A percentile compares a stretch with the other conserved stretches of the same genome.
Evolutionary conservation across 495 filamentous ascomycete species (phyloP).

Genomic region (Trichoderma erinaceum): DNA sequence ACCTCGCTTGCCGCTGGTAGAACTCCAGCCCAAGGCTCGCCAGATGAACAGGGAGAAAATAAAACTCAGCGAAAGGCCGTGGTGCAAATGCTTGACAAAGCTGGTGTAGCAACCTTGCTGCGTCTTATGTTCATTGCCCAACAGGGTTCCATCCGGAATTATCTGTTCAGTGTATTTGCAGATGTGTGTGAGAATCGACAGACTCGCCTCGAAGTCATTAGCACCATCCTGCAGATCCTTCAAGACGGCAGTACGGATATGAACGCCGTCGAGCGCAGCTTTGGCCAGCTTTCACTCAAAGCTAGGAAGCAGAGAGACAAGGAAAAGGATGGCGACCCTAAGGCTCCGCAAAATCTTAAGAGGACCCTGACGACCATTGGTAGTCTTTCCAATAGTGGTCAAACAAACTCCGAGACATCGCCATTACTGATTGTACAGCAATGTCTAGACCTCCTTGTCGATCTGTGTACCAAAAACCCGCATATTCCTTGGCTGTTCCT

Average conservation of each 20-base stretch:
- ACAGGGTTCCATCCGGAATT: slow-evolving; percentile 67
- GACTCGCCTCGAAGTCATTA: slow-evolving; percentile 91
- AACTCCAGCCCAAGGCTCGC: slow-evolving; percentile 19
- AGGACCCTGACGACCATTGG: slow-evolving; percentile 56
- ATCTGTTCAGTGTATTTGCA: slow-evolving; percentile 76
- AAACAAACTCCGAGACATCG: slow-evolving; percentile 69
- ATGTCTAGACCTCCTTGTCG: slow-evolving; percentile 74
- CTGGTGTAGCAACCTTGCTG: slow-evolving; percentile 87
- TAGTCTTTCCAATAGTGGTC: slow-evolving; percentile 35
- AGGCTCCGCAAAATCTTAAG: slow-evolving; percentile 74
- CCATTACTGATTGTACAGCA: slow-evolving; percentile 94
- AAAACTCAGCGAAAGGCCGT: slow-evolving; percentile 73
- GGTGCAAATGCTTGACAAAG: slow-evolving; percentile 94
- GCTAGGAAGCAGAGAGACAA: slow-evolving; percentile 70
- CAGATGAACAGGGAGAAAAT: slow-evolving; percentile 27
- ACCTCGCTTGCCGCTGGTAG: slow-evolving; percentile 21
- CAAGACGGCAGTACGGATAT: slow-evolving; percentile 93
- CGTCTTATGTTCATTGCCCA: slow-evolving; percentile 96
- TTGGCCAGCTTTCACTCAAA: slow-evolving; percentile 81
- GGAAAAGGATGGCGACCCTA: slow-evolving; percentile 42
- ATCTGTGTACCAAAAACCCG: slow-evolving; percentile 69
- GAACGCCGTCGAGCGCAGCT: slow-evolving; percentile 89
- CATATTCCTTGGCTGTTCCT: slow-evolving; percentile 90
- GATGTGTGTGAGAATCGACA: slow-evolving; percentile 91
- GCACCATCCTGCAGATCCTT: slow-evolving; percentile 85